These are phyloP conservation scores for Kluyveromyces aestuarii DNA, from an alignment of 805 yeast species.

Conservation along the genomic window DNA sequence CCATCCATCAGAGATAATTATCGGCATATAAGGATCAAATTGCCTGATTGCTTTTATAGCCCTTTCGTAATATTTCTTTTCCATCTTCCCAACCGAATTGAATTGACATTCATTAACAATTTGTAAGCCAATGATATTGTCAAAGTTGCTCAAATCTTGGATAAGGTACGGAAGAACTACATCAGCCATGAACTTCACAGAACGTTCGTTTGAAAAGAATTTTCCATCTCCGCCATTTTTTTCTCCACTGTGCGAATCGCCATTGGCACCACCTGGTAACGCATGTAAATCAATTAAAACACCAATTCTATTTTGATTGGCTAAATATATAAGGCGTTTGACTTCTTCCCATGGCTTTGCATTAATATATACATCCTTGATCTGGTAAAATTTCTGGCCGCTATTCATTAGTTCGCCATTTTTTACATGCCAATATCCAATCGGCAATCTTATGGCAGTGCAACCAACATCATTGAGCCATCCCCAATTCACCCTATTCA, in stretches of 20 bases:
- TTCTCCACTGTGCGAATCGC: constrained; percentile 77
- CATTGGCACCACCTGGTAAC: constrained; percentile 87
- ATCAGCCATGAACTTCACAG: constrained; percentile 36
- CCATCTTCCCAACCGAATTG: constrained; percentile 42
- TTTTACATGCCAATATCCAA: constrained; percentile 85
- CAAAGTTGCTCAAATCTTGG: constrained; percentile 43
- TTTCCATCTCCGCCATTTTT: constrained; percentile 9
- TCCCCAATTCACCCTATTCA: constrained; percentile 66
- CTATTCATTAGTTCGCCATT: constrained; percentile 45
- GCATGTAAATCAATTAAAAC: constrained; percentile 83
- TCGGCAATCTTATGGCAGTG: constrained; percentile 76
- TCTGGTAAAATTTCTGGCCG: constrained; percentile 53
- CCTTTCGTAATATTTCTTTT: constrained; percentile 51
- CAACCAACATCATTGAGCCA: constrained; percentile 60
- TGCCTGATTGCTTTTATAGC: constrained; percentile 55
- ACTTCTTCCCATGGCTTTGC: constrained; percentile 57
- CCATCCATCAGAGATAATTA: constrained; percentile 91
- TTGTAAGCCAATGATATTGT: constrained; percentile 75
- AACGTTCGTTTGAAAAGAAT: constrained; percentile 34
- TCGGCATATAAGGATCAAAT: constrained; percentile 49
- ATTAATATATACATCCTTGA: constrained; percentile 48
- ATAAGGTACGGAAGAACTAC: constrained; percentile 53
- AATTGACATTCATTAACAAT: constrained; percentile 78
- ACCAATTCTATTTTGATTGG: constrained; percentile 54
- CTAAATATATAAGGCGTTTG: constrained; percentile 48